Evolutionary conservation across 2,329 filamentous ascomycete species (phyloP), one percentile per base, ranked within the genome.

Genomic region (Boeremia exigua): DNA sequence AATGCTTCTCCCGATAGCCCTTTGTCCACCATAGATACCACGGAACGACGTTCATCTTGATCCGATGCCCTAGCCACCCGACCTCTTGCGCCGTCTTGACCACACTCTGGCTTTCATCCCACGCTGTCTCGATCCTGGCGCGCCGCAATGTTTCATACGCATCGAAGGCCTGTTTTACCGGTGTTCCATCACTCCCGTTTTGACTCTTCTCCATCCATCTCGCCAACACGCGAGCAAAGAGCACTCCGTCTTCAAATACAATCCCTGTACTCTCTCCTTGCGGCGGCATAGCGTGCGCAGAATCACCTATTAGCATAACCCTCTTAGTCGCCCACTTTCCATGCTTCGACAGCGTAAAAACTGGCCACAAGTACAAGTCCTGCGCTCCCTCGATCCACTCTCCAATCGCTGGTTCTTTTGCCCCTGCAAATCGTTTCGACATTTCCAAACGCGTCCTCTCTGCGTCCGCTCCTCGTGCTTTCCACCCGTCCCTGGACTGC

Each of bases 231-330:
- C 78, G 67, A 19, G 80, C 76, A 66, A 83, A 78, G 48, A 83
- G 65, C 32, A 82, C 78, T 2, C 77, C 81, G 62, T 83, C 81
- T 67, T 83, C 81, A 58, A 83, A 82, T 9, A 82, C 79, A 30
- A 83, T 78, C 14, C 81, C 81, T 4, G 80, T 82, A 29, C 74
- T 76, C 58, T 82, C 80, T 10, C 81, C 81, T 54, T 82, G 80
- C 3, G 81, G 80, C 3, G 80, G 79, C 80, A 82, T 82, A 9
- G 78, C 79, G 61, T 80, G 79, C 44, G 79, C 79, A 29, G 77
- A 77, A 54, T 81, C 79, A 3, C 78, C 78, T 5, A 80, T 73
- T 32, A 80, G 63, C 72, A 80, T 78, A 2, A 76, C 73, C 4
- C 76, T 66, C n/a, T 78, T 69, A 0, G 78, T 80, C 2, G 71